phyloP scores from a whole-genome alignment of 345 rosid genomes.

The Mercurialis annua region DNA sequence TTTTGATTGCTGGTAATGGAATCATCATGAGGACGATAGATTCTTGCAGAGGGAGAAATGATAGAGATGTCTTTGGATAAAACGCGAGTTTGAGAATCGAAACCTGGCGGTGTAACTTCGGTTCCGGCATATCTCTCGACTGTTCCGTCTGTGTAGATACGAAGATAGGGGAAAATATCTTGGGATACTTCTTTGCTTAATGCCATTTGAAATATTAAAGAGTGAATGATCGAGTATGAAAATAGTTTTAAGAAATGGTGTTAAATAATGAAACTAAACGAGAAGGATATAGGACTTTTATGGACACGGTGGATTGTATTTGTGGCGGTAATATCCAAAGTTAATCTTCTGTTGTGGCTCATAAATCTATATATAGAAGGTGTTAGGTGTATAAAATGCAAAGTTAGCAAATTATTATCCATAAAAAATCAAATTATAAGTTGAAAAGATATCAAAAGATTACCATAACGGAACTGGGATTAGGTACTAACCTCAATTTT shows the following conservation, averaged over 20 bases:
- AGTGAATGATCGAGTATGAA: background rate
- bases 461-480: too few relatives aligned
- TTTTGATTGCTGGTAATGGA: background rate
- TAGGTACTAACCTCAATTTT: too few relatives aligned
- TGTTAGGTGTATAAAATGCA: too few relatives aligned
- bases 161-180: slow-evolving; percentile 57
- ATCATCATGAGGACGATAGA: slow-evolving; percentile 57
- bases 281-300: too few relatives aligned
- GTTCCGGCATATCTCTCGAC: slow-evolving; percentile 51
- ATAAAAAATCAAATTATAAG: too few relatives aligned
- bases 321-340: too few relatives aligned
- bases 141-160: slow-evolving; percentile 52
- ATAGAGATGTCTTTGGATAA: slow-evolving; percentile 55
- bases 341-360: too few relatives aligned
- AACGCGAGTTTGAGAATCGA: slow-evolving; percentile 45
- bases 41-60: slow-evolving; percentile 45
- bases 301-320: too few relatives aligned
- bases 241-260: background rate
- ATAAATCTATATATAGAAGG: too few relatives aligned
- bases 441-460: too few relatives aligned
- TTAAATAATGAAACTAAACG: too few relatives aligned
- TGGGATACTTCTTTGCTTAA: slow-evolving; percentile 32
- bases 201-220: slow-evolving; percentile 24
- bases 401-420: too few relatives aligned
- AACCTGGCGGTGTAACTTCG: slow-evolving; percentile 44